phyloP scores from a whole-genome alignment of 1,139 yeast species.

The Scheffersomyces titani region DNA sequence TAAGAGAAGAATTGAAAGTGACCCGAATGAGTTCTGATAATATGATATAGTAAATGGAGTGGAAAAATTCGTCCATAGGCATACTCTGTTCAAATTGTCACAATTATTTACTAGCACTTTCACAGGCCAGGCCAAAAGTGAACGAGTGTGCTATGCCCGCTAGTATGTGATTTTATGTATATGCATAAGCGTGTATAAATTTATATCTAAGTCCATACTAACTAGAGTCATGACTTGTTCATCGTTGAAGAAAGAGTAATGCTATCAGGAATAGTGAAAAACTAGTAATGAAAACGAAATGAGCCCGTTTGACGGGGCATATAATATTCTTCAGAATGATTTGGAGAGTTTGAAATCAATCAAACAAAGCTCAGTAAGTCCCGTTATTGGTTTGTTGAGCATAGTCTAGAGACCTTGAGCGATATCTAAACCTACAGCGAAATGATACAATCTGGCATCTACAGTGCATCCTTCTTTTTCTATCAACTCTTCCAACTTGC shows the following conservation, averaged over 20 bases:
- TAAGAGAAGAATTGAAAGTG: not conserved
- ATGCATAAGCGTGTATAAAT: not conserved
- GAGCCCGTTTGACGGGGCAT: no score
- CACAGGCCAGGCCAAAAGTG: not conserved
- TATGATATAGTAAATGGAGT: not conserved
- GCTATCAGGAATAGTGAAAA: not conserved
- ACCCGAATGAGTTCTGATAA: not conserved
- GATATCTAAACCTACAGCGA: conserved; percentile 66
- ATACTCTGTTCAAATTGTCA: not conserved
- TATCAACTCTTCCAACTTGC: conserved; percentile 50
- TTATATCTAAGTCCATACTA: not conserved
- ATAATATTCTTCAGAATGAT: not conserved
- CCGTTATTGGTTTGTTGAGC: no score
- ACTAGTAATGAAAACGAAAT: not conserved
- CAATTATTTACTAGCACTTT: not conserved
- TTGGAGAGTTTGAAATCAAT: not conserved
- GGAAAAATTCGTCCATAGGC: no score
- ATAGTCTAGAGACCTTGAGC: conserved; percentile 8
- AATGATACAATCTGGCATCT: conserved; percentile 85
- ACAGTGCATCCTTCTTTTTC: conserved; percentile 65
- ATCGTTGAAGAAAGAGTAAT: not conserved
- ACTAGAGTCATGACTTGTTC: not conserved
- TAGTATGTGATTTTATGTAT: no score
- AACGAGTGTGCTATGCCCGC: no score
- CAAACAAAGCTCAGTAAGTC: not conserved